Conservation (phyloP, 1,284 basidiomycete species). For the Cutaneotrichosporon arboriforme region DNA sequence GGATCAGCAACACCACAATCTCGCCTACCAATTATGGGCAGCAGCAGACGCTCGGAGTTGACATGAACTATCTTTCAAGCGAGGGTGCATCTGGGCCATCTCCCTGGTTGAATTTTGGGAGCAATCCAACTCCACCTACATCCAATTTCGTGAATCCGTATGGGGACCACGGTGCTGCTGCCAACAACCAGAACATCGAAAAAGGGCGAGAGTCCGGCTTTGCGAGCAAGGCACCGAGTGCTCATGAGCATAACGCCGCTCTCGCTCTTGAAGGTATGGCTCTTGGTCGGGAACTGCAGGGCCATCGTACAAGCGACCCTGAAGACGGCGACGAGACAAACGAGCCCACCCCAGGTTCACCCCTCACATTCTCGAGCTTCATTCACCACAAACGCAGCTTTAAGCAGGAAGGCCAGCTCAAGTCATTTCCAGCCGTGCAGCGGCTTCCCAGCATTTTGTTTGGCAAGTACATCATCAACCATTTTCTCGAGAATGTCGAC, state of each 20-base stretch:
- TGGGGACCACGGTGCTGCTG: background rate
- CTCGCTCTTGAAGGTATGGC: conserved; percentile 22
- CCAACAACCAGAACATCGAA: background rate
- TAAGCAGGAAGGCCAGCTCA: conserved; percentile 6
- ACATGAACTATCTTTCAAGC: background rate
- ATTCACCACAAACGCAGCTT: conserved; percentile 15
- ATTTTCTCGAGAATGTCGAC: conserved; percentile 19
- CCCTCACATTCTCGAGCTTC: conserved; percentile 16
- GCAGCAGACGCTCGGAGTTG: background rate
- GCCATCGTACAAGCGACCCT: background rate
- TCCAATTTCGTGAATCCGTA: background rate
- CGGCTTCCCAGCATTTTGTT: conserved; percentile 13
- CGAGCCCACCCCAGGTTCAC: conserved; percentile 16
- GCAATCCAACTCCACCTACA: background rate
- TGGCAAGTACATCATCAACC: conserved; percentile 18
- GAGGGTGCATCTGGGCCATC: background rate
- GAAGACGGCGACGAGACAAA: conserved; percentile 1
- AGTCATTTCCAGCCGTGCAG: conserved; percentile 13
- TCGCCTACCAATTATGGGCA: background rate
- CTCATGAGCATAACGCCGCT: conserved; percentile 20
- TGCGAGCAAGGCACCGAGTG: conserved; percentile 17
- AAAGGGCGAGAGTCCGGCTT: background rate
- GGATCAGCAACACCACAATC: background rate
- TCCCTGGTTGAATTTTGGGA: background rate
- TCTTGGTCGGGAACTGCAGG: conserved; percentile 14